phyloP scores from a whole-genome alignment of 2,329 filamentous ascomycete genomes.

The Pseudogymnoascus pannorum region DNA sequence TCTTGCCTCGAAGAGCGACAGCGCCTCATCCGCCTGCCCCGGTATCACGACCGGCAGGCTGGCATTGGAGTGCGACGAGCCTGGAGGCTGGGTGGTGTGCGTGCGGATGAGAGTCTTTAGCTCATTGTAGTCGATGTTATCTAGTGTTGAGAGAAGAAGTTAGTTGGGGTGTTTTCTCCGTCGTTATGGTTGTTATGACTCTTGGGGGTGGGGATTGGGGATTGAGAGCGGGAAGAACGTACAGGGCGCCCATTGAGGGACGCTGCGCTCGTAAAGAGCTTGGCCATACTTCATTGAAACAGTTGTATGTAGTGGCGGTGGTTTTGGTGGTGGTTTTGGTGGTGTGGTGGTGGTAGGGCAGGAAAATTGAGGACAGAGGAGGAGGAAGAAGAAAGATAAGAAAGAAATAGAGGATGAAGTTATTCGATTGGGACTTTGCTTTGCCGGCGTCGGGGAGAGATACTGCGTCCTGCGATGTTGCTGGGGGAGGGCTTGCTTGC shows the following conservation, averaged over 20 bases:
- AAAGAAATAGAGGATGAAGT: neutral
- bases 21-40: constrained; percentile 53
- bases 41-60: constrained; percentile 63
- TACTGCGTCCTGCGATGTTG: too few species aligned
- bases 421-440: neutral
- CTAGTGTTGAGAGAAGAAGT: constrained; percentile 34
- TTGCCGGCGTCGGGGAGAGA: neutral
- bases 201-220: constrained; percentile 9
- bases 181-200: neutral
- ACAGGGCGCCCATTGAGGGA: constrained; percentile 77
- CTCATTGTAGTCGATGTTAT: constrained; percentile 85
- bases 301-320: neutral
- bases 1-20: constrained; percentile 60
- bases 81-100: constrained; percentile 65
- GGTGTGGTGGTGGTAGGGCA: neutral
- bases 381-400: neutral
- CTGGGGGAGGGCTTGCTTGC: neutral
- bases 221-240: constrained; percentile 27
- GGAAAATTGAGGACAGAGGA: neutral
- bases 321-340: neutral
- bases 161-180: neutral
- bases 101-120: constrained; percentile 79
- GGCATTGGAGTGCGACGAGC: constrained; percentile 30
- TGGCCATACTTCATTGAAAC: constrained; percentile 66
- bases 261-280: constrained; percentile 65